Conservation (phyloP, 2,329 filamentous ascomycete species). For the Colletotrichum sp. region DNA sequence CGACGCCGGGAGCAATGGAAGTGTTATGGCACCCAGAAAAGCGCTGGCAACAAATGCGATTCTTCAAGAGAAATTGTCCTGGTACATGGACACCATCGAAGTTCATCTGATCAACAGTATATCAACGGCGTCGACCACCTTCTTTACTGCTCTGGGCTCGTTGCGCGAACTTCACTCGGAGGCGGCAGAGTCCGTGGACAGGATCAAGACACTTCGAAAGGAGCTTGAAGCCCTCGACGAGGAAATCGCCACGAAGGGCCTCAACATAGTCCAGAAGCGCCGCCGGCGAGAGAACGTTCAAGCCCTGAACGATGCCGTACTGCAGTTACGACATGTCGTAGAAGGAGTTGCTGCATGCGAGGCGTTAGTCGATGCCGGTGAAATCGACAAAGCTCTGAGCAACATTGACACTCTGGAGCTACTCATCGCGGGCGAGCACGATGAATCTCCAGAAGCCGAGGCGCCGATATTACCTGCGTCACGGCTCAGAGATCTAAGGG, state of each 20-base stretch:
- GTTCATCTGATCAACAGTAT: slow-evolving; percentile 97
- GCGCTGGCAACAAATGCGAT: slow-evolving; percentile 96
- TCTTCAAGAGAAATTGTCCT: slow-evolving; percentile 95
- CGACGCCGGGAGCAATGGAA: slow-evolving; percentile 61
- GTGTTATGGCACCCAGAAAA: slow-evolving; percentile 72
- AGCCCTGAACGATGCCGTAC: slow-evolving; percentile 80
- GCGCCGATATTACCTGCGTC: slow-evolving; percentile 32
- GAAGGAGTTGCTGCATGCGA: slow-evolving; percentile 79
- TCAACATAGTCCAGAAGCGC: slow-evolving; percentile 85
- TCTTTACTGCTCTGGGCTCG: slow-evolving; percentile 92
- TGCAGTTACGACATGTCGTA: slow-evolving; percentile 82
- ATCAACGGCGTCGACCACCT: slow-evolving; percentile 92
- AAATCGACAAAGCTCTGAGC: slow-evolving; percentile 80
- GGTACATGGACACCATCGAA: slow-evolving; percentile 99
- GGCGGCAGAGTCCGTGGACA: slow-evolving; percentile 86
- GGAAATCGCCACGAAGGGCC: slow-evolving; percentile 83
- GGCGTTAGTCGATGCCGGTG: slow-evolving; percentile 79
- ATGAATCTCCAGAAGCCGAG: slow-evolving; percentile 36
- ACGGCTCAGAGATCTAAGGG: slow-evolving; percentile 71
- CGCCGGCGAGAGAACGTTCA: slow-evolving; percentile 83
- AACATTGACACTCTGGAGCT: slow-evolving; percentile 79
- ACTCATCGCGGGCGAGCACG: slow-evolving; percentile 76
- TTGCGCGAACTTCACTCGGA: slow-evolving; percentile 90
- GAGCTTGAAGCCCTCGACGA: slow-evolving; percentile 83
- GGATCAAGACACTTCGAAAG: slow-evolving; percentile 80